A percentile compares a stretch with the other conserved stretches of the same genome.
These are phyloP conservation scores for Amaranthus palmeri DNA, from an alignment of 148 eudicot genomes.

Conservation along the genomic window DNA sequence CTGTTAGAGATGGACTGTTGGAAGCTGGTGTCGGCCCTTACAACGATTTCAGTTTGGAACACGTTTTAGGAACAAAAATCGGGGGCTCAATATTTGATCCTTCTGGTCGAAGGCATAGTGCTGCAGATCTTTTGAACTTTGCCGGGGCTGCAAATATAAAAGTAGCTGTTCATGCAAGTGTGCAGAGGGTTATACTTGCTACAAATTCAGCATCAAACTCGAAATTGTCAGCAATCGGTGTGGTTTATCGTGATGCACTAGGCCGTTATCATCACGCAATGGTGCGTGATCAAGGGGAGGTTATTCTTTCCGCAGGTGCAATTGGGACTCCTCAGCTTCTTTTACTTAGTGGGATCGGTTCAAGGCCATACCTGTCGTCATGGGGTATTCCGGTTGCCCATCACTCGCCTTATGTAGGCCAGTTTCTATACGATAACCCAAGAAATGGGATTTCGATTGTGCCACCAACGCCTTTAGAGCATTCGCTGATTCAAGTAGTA, in stretches of 20 bases:
- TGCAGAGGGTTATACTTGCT: constrained; percentile 58
- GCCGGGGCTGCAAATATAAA: constrained; percentile 50
- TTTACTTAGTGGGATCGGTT: constrained; percentile 83
- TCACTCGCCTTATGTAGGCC: constrained; percentile 82
- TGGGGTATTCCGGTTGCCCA: constrained; percentile 81
- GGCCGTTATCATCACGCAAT: constrained; percentile 72
- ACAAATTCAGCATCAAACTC: constrained; percentile 30
- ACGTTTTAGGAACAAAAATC: constrained; percentile 70
- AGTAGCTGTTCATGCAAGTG: constrained; percentile 69
- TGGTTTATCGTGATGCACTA: constrained; percentile 53
- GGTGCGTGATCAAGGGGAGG: constrained; percentile 62
- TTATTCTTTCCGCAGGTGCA: constrained; percentile 79
- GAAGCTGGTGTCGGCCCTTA: constrained; percentile 80
- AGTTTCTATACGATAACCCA: constrained; percentile 83
- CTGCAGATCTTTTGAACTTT: constrained; percentile 71
- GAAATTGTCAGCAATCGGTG: constrained; percentile 60
- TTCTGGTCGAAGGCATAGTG: constrained; percentile 63
- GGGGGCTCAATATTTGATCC: constrained; percentile 84
- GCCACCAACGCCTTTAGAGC: constrained; percentile 72
- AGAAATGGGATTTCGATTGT: constrained; percentile 85
- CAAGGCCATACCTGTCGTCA: constrained; percentile 74
- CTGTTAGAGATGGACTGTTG: constrained; percentile 61
- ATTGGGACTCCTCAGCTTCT: constrained; percentile 85
- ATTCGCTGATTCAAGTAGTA: constrained; percentile 90
- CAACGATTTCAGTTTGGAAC: constrained; percentile 67